Conservation (phyloP, 139 green algal genomes). For the Zygnema cylindricum region DNA sequence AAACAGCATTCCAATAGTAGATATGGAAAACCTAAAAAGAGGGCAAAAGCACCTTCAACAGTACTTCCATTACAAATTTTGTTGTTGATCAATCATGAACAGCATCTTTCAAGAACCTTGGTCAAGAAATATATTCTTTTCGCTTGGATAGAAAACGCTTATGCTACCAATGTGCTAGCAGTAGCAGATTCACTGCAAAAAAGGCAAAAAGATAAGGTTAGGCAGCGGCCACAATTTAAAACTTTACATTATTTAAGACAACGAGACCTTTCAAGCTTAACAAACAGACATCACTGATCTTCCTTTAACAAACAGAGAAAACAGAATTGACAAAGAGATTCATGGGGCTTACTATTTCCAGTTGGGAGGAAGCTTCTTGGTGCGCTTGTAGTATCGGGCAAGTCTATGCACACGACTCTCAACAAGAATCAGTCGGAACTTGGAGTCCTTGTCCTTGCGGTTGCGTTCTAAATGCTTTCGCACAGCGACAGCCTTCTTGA, state of each 20-base stretch:
- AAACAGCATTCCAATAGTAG: no score
- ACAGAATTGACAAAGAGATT: not conserved
- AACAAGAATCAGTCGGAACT: conserved; percentile 75
- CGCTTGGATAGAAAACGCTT: no score
- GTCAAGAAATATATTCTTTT: no score
- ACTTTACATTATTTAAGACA: not conserved
- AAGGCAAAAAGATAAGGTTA: not conserved
- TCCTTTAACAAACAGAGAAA: not conserved
- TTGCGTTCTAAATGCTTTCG: conserved; percentile 98
- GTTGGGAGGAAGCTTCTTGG: conserved; percentile 83
- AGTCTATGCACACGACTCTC: conserved; percentile 98
- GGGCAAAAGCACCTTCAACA: not conserved
- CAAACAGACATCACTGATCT: not conserved
- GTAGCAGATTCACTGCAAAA: conserved; percentile 57
- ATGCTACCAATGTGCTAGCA: conserved; percentile 61
- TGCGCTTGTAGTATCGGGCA: conserved; percentile 95
- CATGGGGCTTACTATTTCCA: conserved; percentile 92
- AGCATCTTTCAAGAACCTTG: no score
- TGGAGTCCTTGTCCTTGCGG: conserved; percentile 93
- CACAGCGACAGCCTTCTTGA: conserved; percentile 97
- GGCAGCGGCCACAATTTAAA: not conserved
- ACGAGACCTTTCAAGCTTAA: conserved; percentile 10
- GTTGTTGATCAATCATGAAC: no score
- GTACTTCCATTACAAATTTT: not conserved
- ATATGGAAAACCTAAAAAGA: no score